These are phyloP conservation scores for Fusarium odoratissimum DNA, from an alignment of 2,329 filamentous ascomycete species.

Conservation along the genomic window DNA sequence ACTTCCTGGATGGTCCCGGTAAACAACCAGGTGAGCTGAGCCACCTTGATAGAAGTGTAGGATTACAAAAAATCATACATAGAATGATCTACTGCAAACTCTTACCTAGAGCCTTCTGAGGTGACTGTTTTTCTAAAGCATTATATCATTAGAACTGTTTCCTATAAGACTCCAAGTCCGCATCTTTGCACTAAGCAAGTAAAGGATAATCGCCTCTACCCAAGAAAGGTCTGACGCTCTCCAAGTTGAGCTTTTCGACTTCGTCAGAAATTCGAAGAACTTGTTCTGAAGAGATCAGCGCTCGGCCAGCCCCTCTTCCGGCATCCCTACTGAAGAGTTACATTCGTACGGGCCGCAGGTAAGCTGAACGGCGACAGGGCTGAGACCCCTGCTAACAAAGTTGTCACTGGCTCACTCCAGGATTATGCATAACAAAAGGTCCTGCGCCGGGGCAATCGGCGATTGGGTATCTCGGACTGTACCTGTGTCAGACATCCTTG, in stretches of 20 bases:
- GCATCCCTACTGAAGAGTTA: background rate
- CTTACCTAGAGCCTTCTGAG: too few species aligned
- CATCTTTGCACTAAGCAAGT: too few species aligned
- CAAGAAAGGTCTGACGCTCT: background rate
- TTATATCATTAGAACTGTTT: too few species aligned
- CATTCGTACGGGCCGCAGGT: background rate
- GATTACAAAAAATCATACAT: too few species aligned
- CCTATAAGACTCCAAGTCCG: too few species aligned
- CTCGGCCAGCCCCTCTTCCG: background rate
- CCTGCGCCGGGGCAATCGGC: background rate
- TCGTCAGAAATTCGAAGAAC: background rate
- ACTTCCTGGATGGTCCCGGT: too few species aligned
- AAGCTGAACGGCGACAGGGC: background rate
- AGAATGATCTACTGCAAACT: too few species aligned
- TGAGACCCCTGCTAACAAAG: background rate
- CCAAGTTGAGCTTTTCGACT: fast-evolving
- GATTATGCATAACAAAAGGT: background rate
- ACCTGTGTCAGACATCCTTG: background rate
- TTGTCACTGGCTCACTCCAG: too few species aligned
- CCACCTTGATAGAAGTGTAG: too few species aligned
- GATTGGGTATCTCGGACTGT: background rate
- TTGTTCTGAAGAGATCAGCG: background rate
- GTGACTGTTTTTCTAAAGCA: too few species aligned
- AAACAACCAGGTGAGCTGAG: too few species aligned
- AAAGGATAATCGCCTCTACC: too few species aligned